phyloP scores from a whole-genome alignment of 116 monocot genomes.

The Phalaenopsis hybrid region DNA sequence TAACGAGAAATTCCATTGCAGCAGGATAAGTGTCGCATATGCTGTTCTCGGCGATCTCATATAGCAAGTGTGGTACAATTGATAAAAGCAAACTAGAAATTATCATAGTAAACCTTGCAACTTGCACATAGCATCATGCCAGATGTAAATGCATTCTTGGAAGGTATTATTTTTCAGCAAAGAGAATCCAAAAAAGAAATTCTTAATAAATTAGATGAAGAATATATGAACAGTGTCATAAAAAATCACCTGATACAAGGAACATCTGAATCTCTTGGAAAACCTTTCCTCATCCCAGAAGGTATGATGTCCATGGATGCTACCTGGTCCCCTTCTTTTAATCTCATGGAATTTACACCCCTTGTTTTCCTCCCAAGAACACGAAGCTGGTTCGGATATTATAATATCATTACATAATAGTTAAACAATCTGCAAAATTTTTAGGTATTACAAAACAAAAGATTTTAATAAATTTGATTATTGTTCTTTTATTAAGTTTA shows the following conservation, averaged over 20 bases:
- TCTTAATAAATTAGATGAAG: background rate
- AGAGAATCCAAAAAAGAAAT: background rate
- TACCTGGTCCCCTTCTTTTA: constrained; percentile 73
- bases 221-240: background rate
- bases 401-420: background rate
- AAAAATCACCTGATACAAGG: constrained; percentile 34
- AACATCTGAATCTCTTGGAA: constrained; percentile 26
- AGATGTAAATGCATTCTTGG: background rate
- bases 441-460: background rate
- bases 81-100: background rate
- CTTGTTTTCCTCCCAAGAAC: constrained; percentile 75
- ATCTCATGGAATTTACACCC: constrained; percentile 63
- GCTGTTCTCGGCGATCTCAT: background rate
- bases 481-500: background rate
- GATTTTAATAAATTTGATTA: background rate
- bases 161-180: background rate
- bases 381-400: constrained; percentile 53
- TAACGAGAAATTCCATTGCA: background rate
- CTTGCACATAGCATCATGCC: background rate
- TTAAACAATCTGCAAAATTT: background rate
- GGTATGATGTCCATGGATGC: constrained; percentile 91
- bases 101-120: too few relatives aligned
- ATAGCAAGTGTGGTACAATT: background rate
- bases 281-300: constrained; percentile 40
- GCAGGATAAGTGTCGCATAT: background rate